These are phyloP conservation scores for Lyophyllum shimeji DNA, from an alignment of 768 basidiomycete species.

Conservation along the genomic window DNA sequence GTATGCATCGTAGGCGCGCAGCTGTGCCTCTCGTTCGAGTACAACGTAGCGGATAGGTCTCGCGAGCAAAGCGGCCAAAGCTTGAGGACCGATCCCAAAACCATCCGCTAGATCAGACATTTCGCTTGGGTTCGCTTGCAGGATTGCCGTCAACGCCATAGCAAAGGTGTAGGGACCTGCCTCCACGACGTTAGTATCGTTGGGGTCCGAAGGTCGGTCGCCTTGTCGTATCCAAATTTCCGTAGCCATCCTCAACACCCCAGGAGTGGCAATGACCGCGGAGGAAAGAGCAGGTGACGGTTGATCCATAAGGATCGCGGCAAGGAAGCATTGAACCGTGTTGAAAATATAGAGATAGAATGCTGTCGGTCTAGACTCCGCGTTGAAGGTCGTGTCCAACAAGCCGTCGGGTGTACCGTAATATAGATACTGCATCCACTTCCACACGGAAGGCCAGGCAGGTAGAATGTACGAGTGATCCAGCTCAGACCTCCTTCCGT, in stretches of 20 bases:
- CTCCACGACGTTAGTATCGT: not conserved
- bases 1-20: not conserved
- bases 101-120: not conserved
- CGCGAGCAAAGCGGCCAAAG: not conserved
- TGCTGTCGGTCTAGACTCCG: not conserved
- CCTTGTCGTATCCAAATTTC: not conserved
- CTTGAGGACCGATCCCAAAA: not conserved
- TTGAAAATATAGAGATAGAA: not conserved
- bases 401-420: not conserved
- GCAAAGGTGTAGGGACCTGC: not conserved
- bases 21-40: not conserved
- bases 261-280: not conserved
- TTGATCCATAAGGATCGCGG: not conserved
- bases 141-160: not conserved
- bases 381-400: not conserved
- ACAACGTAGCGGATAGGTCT: not conserved
- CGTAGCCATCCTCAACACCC: not conserved
- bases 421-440: not conserved
- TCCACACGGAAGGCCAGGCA: not conserved
- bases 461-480: not conserved
- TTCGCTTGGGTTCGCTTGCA: not conserved
- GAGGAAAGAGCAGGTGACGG: not conserved
- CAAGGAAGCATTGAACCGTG: not conserved
- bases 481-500: not conserved
- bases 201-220: not conserved